These are phyloP conservation scores for Setaria viridis DNA, from an alignment of 202 grass and related monocot species.

Conservation along the genomic window DNA sequence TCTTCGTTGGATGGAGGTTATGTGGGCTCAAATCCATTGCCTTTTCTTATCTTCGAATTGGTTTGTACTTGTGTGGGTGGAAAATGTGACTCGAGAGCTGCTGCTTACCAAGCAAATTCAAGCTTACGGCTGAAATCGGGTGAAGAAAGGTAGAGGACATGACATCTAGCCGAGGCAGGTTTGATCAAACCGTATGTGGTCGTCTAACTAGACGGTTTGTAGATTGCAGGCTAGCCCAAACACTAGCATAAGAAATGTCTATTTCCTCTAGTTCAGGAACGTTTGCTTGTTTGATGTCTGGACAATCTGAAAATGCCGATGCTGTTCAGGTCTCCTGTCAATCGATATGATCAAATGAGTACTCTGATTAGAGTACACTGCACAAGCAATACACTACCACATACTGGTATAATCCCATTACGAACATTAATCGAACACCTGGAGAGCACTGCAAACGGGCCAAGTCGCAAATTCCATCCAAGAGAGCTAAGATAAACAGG, in stretches of 20 bases:
- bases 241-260: neutral
- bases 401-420: neutral
- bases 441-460: constrained; percentile 17
- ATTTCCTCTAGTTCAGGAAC: neutral
- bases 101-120: neutral
- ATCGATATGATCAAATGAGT: neutral
- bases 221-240: neutral
- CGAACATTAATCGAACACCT: constrained; percentile 30
- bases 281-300: neutral
- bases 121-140: neutral
- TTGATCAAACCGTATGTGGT: neutral
- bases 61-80: too few species aligned
- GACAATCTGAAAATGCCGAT: neutral
- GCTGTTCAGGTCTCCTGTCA: neutral
- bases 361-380: neutral
- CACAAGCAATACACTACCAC: neutral
- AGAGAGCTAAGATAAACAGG: neutral
- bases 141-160: neutral
- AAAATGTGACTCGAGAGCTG: too few species aligned
- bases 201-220: too few species aligned
- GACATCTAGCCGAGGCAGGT: neutral
- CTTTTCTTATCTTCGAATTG: neutral
- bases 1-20: neutral
- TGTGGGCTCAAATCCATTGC: neutral
- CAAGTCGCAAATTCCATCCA: neutral